These are phyloP conservation scores for Microsporum ferrugineum DNA, from an alignment of 2,329 filamentous ascomycete genomes.

Conservation along the genomic window DNA sequence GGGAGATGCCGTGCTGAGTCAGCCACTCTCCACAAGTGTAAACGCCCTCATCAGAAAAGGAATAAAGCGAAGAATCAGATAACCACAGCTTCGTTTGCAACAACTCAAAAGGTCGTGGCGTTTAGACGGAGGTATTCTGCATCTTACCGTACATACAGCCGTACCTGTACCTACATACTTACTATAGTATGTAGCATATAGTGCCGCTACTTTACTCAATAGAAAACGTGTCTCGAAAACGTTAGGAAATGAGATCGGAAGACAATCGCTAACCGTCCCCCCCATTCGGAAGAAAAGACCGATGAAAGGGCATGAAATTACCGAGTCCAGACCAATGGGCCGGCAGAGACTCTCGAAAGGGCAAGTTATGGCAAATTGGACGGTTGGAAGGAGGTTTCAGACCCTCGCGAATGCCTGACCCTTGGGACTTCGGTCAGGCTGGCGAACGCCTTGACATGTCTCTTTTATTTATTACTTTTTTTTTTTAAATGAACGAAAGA, in stretches of 20 bases:
- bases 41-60: too few relatives aligned
- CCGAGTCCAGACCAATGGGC: background rate
- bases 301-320: background rate
- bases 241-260: background rate
- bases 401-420: background rate
- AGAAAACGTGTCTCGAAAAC: background rate
- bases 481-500: background rate
- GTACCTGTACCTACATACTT: background rate
- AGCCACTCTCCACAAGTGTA: too few relatives aligned
- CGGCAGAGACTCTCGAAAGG: background rate
- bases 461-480: too few relatives aligned
- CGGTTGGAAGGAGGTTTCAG: background rate
- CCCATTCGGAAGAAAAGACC: background rate
- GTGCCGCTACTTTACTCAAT: background rate
- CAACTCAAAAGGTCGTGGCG: background rate
- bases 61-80: too few relatives aligned
- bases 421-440: background rate
- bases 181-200: too few relatives aligned
- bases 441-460: background rate
- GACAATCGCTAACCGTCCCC: background rate
- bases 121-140: conserved; percentile 3
- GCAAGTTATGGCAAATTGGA: background rate
- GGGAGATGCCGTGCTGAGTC: too few relatives aligned
- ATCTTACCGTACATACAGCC: background rate
- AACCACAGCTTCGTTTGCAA: too few relatives aligned